Evolutionary conservation across 148 eudicot species (phyloP), one percentile per base, ranked within the genome.

Genomic region (Selenicereus undatus): DNA sequence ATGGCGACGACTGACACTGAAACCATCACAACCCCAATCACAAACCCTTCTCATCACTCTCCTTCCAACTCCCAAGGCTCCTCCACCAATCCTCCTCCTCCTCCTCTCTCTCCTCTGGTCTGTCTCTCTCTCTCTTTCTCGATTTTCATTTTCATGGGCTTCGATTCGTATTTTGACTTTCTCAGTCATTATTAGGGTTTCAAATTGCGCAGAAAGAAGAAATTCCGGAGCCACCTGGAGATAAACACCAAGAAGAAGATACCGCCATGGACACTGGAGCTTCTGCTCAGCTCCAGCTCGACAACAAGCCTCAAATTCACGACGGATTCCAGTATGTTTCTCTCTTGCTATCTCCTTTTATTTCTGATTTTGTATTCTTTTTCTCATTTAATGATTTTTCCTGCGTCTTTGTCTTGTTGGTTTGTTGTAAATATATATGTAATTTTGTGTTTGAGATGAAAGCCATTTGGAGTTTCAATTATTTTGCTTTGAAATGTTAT

Each of bases 1-100:
- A 64, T 64, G 69, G 69, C 69, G 69, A 64, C 65, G 69, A 64
- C 65, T 60, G 58, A 52, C 18, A 52, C 17, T 56, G 21, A 56
- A 4, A 64, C 68, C 8, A n/a, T 22, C 29, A 64, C 62, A 12
- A 52, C 3, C n/a, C 18, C 65, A 24, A 64, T 22, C n/a, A 64
- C 68, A n/a, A 64, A 64, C 68, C 29, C 68, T 3, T 64, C 68
- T 64, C 68, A 66, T 11, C 62, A 56, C 68, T 66, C 71, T 11
- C 71, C 71, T 4, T 66, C 71, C 35, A 66, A 66, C 35, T 66
- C 71, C 71, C 71, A 66, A 66, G 71, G 71, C 71, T 66, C 71
- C 71, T 66, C 71, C 30, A 66, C 71, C 16, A 66, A 66, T 27
- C 71, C 71, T 16, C 71, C 11, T 66, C 27, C 71, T 27, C 69